Evolutionary conservation across 1,284 basidiomycete genomes (phyloP).

Genomic region (Trametes hirsuta): DNA sequence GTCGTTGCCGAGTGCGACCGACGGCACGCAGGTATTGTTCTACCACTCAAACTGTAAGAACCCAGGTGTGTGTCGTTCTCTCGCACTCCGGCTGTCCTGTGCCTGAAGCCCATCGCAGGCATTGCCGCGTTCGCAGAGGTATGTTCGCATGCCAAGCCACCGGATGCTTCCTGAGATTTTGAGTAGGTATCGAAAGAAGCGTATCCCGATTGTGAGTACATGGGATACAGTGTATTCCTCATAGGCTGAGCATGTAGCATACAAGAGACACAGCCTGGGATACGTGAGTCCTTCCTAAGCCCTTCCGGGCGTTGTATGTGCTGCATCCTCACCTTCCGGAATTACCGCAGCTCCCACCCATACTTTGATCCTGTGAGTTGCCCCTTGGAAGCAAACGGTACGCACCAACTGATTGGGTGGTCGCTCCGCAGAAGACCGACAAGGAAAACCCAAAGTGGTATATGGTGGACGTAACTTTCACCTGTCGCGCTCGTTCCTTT

Average conservation of each 20-base stretch:
- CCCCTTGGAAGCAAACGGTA: background rate
- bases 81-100: background rate
- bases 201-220: conserved; percentile 82
- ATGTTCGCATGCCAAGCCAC: conserved; percentile 20
- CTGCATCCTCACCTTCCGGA: conserved; percentile 1
- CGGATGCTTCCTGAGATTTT: background rate
- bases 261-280: conserved; percentile 87
- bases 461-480: conserved; percentile 87
- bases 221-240: conserved; percentile 4
- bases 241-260: conserved; percentile 20
- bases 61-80: conserved; percentile 59
- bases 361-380: conserved; percentile 81
- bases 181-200: conserved; percentile 78
- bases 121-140: conserved; percentile 86
- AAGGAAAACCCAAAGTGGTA: conserved; percentile 85
- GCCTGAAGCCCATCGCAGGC: conserved; percentile 48
- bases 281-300: conserved; percentile 59
- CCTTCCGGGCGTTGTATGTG: background rate
- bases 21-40: conserved; percentile 49
- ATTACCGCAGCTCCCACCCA: conserved; percentile 63
- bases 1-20: conserved; percentile 7
- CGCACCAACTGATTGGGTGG: background rate
- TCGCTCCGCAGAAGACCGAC: conserved; percentile 68
- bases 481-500: conserved; percentile 69
- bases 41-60: conserved; percentile 94